These are phyloP conservation scores for Taphrina deformans DNA, from an alignment of 1,139 yeast genomes.

Conservation along the genomic window DNA sequence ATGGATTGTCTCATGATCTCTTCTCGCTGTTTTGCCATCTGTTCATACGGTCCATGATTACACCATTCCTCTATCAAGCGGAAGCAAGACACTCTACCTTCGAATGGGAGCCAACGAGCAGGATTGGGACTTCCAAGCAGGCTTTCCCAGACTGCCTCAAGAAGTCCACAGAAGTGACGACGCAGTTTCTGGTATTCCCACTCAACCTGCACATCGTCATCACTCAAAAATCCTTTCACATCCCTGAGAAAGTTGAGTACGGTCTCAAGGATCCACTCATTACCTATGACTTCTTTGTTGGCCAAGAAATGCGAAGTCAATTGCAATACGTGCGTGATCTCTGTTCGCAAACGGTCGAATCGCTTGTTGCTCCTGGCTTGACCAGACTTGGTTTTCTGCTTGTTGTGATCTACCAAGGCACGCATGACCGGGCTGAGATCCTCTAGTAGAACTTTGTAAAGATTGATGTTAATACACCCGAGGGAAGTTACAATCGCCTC, in stretches of 20 bases:
- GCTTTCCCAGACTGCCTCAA: conserved; percentile 67
- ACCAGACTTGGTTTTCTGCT: conserved; percentile 39
- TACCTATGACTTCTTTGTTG: conserved; percentile 56
- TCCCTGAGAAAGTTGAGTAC: conserved; percentile 65
- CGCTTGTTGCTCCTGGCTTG: conserved; percentile 40
- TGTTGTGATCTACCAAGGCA: conserved; percentile 55
- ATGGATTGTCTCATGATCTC: conserved; percentile 52
- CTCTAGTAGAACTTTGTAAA: conserved; percentile 78
- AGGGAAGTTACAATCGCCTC: conserved; percentile 86
- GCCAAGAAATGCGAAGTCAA: conserved; percentile 66
- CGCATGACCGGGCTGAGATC: conserved; percentile 63
- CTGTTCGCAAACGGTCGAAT: conserved; percentile 65
- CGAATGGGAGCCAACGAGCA: conserved; percentile 72
- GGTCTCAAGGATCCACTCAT: conserved; percentile 68
- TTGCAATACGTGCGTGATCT: conserved; percentile 72
- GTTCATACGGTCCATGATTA: conserved; percentile 71
- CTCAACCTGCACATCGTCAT: conserved; percentile 60
- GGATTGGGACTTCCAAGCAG: conserved; percentile 49
- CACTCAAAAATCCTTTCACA: conserved; percentile 63
- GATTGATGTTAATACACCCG: conserved; percentile 85
- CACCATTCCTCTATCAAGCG: conserved; percentile 90
- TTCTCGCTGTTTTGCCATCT: conserved; percentile 67
- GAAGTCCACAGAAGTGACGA: conserved; percentile 73
- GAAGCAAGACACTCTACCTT: conserved; percentile 80
- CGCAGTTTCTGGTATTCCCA: conserved; percentile 75